Conservation (phyloP, 148 eudicot species). For the Heliamphora exappendiculata region DNA sequence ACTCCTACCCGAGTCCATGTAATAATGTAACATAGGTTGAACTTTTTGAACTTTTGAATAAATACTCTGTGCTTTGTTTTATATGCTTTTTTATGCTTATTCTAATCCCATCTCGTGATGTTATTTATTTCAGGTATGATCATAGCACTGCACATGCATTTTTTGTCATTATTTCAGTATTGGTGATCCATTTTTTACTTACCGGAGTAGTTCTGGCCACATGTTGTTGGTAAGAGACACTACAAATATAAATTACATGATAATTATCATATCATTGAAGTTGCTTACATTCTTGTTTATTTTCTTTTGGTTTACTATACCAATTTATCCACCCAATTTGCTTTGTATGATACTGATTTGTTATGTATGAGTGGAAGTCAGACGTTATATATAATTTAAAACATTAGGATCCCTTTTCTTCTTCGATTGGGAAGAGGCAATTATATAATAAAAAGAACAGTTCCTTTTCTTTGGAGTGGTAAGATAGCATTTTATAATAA, state of each 20-base stretch:
- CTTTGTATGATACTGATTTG: background rate
- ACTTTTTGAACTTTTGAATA: background rate
- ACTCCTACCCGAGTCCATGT: background rate
- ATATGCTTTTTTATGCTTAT: background rate
- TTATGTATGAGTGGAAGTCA: background rate
- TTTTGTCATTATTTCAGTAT: slow-evolving; percentile 70
- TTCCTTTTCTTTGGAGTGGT: background rate
- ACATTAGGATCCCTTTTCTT: background rate
- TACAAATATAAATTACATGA: background rate
- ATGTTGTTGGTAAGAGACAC: slow-evolving; percentile 60
- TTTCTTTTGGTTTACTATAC: background rate
- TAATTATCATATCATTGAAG: background rate
- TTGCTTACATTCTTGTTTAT: background rate
- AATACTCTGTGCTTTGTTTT: background rate
- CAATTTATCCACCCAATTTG: background rate
- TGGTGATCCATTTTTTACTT: slow-evolving; percentile 64
- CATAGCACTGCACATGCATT: slow-evolving; percentile 82
- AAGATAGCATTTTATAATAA: background rate
- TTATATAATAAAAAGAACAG: background rate
- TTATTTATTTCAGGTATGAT: slow-evolving; percentile 72
- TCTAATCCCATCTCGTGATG: slow-evolving; percentile 4
- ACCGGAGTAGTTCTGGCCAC: slow-evolving; percentile 68
- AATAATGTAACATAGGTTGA: background rate
- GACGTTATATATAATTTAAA: background rate
- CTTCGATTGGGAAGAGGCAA: background rate